phyloP scores from a whole-genome alignment of 441 rosid genomes.

The Theobroma grandiflorum region DNA sequence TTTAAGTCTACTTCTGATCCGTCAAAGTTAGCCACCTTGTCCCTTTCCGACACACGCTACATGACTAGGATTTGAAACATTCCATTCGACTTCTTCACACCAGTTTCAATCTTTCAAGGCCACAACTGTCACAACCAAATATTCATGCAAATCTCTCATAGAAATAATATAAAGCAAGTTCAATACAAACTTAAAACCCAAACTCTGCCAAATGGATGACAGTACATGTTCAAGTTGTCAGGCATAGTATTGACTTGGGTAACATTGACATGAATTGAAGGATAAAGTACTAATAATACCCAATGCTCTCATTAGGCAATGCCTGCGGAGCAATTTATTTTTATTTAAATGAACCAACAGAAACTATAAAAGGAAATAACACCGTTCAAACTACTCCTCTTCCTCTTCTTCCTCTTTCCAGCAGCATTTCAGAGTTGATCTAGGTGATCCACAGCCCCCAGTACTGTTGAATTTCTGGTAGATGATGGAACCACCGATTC shows the following conservation, averaged over 20 bases:
- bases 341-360: conserved; percentile 21
- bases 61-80: background rate
- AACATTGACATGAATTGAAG: background rate
- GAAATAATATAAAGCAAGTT: background rate
- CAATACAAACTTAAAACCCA: background rate
- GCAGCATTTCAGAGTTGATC: conserved; percentile 62
- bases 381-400: conserved; percentile 27
- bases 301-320: conserved; percentile 23
- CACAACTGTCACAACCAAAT: background rate
- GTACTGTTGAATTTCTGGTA: conserved; percentile 59
- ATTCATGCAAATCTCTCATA: background rate
- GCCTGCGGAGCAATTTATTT: conserved; percentile 37
- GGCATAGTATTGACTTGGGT: background rate
- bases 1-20: background rate
- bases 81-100: background rate
- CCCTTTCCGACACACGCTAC: background rate
- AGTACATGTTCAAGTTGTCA: background rate
- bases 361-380: background rate
- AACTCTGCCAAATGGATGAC: background rate
- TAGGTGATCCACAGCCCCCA: conserved; percentile 48
- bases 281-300: background rate
- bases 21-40: background rate
- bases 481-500: conserved; percentile 59
- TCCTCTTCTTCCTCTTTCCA: conserved; percentile 65
- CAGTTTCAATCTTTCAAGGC: background rate